Evolutionary conservation across 2,329 filamentous ascomycete species (phyloP), one percentile per base, ranked within the genome.

Genomic region (Aureobasidium leucospermi): DNA sequence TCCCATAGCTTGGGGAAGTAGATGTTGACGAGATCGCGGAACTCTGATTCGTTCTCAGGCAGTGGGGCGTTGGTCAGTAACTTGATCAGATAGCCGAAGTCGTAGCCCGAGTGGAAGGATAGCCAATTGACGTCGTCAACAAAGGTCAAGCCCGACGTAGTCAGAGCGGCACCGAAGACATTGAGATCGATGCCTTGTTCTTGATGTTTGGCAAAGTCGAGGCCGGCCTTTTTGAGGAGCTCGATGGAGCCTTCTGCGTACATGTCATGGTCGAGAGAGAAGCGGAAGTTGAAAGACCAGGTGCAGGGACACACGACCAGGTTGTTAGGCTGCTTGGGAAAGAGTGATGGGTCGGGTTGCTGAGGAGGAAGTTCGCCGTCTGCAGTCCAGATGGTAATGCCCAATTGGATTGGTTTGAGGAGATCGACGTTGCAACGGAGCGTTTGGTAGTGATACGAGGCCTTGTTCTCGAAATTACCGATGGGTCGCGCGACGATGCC

Each of bases 211-310:
- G 83, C 80, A 65, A 99, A 96, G 72, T 97, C 90, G 63, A 96
- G 92, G n/a, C 94, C 94, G 1, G 90, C 90, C 68, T 90, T 87
- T 66, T 90, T 87, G 19, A 97, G 82, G 67, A 96, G 90, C 65
- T 94, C 88, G 65, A 96, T 96, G 15, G 91, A 96, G 60, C 91
- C 88, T 71, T 96, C 88, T 64, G 95, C 94, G 76, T 95, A 97
- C 94, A 99, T 99, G 75, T 99, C 94, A 41, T 93, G 85, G 65
- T 94, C 89, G 9, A 96, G 81, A 1, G 90, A 94, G 74, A 97
- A 99, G 67, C 92, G 88, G 76, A 99, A 99, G 79, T 99, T 97
- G 81, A 99, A 99, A 67, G 96, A 93, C 94, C 94, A 99, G 16
- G 93, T 95, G 70, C 89, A 95, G 15, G 90, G 93, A 61, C 90